Conservation (phyloP, 805 yeast genomes). For the Lipomyces mesembrius region DNA sequence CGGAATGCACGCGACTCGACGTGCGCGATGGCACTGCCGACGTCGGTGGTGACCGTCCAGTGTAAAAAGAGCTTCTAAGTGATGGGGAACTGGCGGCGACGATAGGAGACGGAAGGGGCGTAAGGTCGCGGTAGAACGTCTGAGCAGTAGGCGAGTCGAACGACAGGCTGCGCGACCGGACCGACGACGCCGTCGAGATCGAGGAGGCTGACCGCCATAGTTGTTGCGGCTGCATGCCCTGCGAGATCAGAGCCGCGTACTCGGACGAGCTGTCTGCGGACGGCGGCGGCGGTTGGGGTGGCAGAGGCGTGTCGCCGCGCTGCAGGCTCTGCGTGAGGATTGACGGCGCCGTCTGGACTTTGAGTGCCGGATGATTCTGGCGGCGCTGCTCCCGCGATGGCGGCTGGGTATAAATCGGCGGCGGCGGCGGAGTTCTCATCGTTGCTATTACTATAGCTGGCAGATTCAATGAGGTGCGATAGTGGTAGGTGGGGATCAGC, state of each 20-base stretch:
- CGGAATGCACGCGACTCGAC: not conserved
- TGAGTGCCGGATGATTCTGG: constrained; percentile 14
- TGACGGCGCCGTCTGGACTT: constrained; percentile 11
- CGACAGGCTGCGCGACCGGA: constrained; percentile 31
- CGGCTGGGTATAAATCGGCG: not conserved
- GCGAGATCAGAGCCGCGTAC: constrained; percentile 5
- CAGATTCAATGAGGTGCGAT: not conserved
- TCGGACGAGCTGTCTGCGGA: constrained; percentile 3
- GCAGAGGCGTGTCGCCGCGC: constrained; percentile 11
- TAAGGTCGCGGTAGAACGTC: constrained; percentile 36
- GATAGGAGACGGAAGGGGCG: constrained; percentile 40
- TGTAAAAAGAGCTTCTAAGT: constrained; percentile 15
- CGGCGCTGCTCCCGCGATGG: constrained; percentile 11
- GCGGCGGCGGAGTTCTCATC: constrained; percentile 6
- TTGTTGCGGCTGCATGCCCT: not conserved
- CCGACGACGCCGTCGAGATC: constrained; percentile 8
- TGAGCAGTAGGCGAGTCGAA: constrained; percentile 32
- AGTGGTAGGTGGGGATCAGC: too few relatives aligned
- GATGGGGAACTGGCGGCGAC: constrained; percentile 32
- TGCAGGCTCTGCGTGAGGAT: not conserved
- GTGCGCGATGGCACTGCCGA: not conserved
- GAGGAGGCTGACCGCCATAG: constrained; percentile 12
- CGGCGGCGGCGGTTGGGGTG: constrained; percentile 9
- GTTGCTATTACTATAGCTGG: not conserved
- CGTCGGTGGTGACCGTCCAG: constrained; percentile 21